phyloP scores from a whole-genome alignment of 352 stramenopile species.

The Phytopythium mirpurense region DNA sequence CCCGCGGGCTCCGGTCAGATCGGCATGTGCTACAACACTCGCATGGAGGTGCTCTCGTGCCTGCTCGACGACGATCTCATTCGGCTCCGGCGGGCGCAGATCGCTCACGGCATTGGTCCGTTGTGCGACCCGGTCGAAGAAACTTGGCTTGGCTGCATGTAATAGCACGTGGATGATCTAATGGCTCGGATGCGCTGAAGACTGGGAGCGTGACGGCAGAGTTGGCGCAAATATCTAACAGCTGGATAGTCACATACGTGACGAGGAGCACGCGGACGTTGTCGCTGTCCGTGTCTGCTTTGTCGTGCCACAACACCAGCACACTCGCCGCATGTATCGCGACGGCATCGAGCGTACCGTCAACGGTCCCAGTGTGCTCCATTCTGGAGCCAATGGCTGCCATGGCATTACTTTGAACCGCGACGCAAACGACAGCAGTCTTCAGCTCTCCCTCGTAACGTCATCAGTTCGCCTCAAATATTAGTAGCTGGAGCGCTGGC shows the following conservation, averaged over 20 bases:
- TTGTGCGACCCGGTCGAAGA: conserved; percentile 11
- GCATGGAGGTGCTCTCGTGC: conserved; percentile 15
- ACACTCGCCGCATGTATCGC: too few species aligned
- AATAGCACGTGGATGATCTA: too few species aligned
- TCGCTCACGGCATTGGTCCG: conserved; percentile 5
- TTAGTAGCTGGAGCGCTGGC: too few species aligned
- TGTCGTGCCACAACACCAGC: too few species aligned
- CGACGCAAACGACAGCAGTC: conserved; percentile 52
- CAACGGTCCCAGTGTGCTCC: conserved; percentile 1
- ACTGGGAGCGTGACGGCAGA: too few species aligned
- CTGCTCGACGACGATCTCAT: conserved; percentile 4
- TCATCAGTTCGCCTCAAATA: too few species aligned
- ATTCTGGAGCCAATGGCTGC: conserved; percentile 1
- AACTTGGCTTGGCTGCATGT: conserved; percentile 15
- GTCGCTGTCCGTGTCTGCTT: too few species aligned
- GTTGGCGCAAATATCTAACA: too few species aligned
- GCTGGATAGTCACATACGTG: too few species aligned
- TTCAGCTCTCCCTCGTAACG: too few species aligned
- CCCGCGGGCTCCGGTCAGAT: conserved; percentile 1
- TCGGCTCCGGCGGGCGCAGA: conserved; percentile 8
- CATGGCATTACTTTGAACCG: conserved; percentile 2
- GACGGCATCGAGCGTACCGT: neutral
- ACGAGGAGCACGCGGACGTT: too few species aligned
- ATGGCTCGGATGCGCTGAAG: too few species aligned
- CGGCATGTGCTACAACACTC: conserved; percentile 22